Evolutionary conservation across 208 protist species (phyloP), one percentile per base, ranked within the genome.

Genomic region (Vickermania spadyakhi): DNA sequence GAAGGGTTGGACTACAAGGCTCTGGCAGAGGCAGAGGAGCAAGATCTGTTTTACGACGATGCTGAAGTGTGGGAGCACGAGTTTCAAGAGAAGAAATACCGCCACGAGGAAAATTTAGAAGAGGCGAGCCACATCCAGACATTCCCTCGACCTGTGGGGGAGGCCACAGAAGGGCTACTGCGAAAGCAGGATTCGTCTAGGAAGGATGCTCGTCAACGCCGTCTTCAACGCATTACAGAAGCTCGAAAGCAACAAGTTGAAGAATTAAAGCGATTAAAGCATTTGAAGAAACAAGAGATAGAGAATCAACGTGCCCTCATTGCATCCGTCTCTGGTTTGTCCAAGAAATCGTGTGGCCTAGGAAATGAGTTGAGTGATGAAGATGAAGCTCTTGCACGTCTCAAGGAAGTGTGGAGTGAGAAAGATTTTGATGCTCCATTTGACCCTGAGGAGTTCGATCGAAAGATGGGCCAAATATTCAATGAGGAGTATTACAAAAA

Each of bases 211-310:
- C 79, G 86, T 0, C 64, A 84, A 72, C 84, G 90, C 1, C 77
- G 83, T n/a, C 64, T 79, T 41, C 73, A 90, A 62, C 81, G 86
- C 2, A 62, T 87, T 21, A 71, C 80, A 59, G 86, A 81, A 42
- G 69, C 76, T 7, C 81, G 72, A 13, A 60, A 76, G 29, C 81
- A 83, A 54, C 79, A 89, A 64, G 29, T 87, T 22, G 84, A 93
- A 53, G 86, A 96, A 56, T 75, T 96, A 31, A 93, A 93, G 62
- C 81, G 90, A 1, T 76, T 96, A 30, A 96, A 96, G 73, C 78
- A 84, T 53, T 62, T 96, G 26, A 93, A 96, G 65, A 70, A 83
- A n/a, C 77, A 84, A 50, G 90, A 96, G 45, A 96, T 96, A 52
- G 83, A 92, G 18, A 68, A 80, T 28, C 82, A 94, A 60, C 82